Evolutionary conservation across 352 stramenopile species (phyloP).

Genomic region (Plasmopara viticola): DNA sequence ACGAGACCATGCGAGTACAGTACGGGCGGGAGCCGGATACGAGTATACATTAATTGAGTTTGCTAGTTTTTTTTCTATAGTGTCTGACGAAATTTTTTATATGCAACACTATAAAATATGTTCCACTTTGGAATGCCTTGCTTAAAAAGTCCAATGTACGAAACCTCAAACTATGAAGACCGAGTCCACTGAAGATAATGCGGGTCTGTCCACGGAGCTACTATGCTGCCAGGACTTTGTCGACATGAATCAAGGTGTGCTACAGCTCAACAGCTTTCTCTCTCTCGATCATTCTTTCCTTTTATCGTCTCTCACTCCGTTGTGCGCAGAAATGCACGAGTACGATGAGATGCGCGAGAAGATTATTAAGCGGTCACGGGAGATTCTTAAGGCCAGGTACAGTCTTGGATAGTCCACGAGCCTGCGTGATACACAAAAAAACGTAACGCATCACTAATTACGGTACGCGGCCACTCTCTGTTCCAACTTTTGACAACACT

Average conservation of each 20-base stretch:
- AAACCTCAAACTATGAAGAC: slow-evolving; percentile 4
- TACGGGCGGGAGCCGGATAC: not conserved
- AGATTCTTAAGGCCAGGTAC: slow-evolving; percentile 91
- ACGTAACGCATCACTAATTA: not conserved
- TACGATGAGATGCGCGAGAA: slow-evolving; percentile 89
- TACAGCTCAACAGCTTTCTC: too few species aligned
- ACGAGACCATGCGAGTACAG: slow-evolving; percentile 6
- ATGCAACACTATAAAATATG: not conserved
- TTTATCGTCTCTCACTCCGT: not conserved
- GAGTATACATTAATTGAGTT: not conserved
- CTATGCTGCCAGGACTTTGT: slow-evolving; percentile 44
- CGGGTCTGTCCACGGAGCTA: slow-evolving; percentile 9
- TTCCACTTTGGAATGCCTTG: not conserved
- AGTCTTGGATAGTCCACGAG: slow-evolving; percentile 1
- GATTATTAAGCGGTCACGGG: slow-evolving; percentile 92
- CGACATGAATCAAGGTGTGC: slow-evolving; percentile 41
- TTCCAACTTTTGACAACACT: slow-evolving; percentile 6
- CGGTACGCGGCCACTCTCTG: slow-evolving; percentile 4
- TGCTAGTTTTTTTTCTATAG: too few species aligned
- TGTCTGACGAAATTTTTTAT: too few species aligned
- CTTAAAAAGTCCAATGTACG: not conserved
- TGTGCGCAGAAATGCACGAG: slow-evolving; percentile 76
- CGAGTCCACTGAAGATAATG: slow-evolving; percentile 7
- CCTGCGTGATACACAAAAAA: not conserved
- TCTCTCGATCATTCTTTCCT: not conserved